phyloP scores from a whole-genome alignment of 441 rosid species.

The Populus hybrid region DNA sequence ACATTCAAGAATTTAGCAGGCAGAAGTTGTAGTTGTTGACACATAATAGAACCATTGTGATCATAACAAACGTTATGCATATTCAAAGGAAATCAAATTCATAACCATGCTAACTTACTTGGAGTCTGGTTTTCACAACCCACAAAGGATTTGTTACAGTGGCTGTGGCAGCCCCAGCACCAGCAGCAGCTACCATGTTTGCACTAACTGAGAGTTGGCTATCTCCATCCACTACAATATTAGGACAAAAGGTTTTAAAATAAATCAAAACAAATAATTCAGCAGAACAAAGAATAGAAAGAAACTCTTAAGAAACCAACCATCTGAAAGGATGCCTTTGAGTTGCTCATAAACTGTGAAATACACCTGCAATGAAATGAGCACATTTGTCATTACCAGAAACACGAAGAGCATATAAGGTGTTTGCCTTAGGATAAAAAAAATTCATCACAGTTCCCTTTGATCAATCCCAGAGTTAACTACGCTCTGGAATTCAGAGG shows the following conservation, averaged over 20 bases:
- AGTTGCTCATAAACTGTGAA: constrained; percentile 78
- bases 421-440: constrained; percentile 4
- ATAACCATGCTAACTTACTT: constrained; percentile 16
- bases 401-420: constrained; percentile 14
- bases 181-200: constrained; percentile 88
- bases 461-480: constrained; percentile 2
- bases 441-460: background rate
- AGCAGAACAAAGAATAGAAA: constrained; percentile 10
- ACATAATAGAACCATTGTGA: background rate
- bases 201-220: constrained; percentile 61
- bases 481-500: background rate
- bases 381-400: constrained; percentile 30
- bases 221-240: constrained; percentile 44
- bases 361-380: constrained; percentile 67
- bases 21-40: background rate
- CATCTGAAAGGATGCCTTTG: constrained; percentile 67
- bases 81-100: background rate
- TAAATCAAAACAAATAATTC: background rate
- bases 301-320: constrained; percentile 49
- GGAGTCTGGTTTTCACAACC: constrained; percentile 95
- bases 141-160: constrained; percentile 87
- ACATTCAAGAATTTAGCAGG: background rate
- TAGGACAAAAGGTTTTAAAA: constrained; percentile 1
- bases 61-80: background rate
- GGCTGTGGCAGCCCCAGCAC: constrained; percentile 94